Evolutionary conservation across 352 stramenopile species (phyloP).

Genomic region (Globisporangium sylvaticum): DNA sequence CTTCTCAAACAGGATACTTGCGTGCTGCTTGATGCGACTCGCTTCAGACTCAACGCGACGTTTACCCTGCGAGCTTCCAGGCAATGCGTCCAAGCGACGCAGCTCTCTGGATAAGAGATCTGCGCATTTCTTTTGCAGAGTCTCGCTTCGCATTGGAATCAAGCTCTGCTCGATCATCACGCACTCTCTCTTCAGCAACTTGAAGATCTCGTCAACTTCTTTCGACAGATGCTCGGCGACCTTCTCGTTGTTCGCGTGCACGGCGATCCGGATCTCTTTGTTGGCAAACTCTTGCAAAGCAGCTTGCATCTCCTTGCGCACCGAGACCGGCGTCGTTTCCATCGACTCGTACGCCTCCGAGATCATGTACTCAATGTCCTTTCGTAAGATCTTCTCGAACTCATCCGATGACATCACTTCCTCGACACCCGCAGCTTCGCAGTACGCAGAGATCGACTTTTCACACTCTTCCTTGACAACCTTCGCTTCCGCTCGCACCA

Average conservation of each 20-base stretch:
- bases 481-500: constrained; percentile 75
- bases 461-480: constrained; percentile 56
- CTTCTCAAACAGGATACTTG: constrained; percentile 64
- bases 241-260: constrained; percentile 71
- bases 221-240: constrained; percentile 45
- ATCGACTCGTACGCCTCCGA: constrained; percentile 50
- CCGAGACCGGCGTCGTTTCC: constrained; percentile 33
- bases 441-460: constrained; percentile 56
- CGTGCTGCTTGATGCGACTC: constrained; percentile 54
- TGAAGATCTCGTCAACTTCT: constrained; percentile 51
- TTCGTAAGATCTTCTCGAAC: constrained; percentile 53
- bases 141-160: constrained; percentile 53
- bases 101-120: constrained; percentile 45
- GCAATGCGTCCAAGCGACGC: constrained; percentile 45
- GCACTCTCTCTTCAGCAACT: constrained; percentile 53
- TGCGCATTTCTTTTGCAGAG: constrained; percentile 49
- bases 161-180: constrained; percentile 48
- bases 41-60: constrained; percentile 48
- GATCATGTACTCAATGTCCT: constrained; percentile 57
- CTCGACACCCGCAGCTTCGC: constrained; percentile 58
- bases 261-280: constrained; percentile 68
- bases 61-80: constrained; percentile 40
- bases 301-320: constrained; percentile 61
- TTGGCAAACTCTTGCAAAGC: constrained; percentile 44
- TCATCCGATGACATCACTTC: constrained; percentile 51